Percentiles rank a stretch among this genome's conserved stretches.
These are phyloP conservation scores for Aspergillus clavatus DNA, from an alignment of 2,329 filamentous ascomycete genomes.

Conservation along the genomic window DNA sequence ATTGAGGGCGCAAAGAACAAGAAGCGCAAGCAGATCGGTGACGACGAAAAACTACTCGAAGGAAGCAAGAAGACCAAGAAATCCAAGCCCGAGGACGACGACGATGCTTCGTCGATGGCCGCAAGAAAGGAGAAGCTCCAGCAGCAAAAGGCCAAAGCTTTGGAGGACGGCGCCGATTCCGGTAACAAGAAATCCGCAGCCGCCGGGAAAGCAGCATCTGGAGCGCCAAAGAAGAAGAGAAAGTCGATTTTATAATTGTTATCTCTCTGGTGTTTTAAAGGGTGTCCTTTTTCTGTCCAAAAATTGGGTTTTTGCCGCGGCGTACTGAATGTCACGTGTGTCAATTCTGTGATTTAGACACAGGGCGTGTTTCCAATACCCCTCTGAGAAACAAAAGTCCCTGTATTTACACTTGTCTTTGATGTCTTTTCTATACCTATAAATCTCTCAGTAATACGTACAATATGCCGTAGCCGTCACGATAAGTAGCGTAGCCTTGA, in stretches of 20 bases:
- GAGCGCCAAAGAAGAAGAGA: slow-evolving; percentile 35
- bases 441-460: no score
- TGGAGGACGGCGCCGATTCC: slow-evolving; percentile 40
- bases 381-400: slow-evolving; percentile 19
- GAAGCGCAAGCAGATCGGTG: slow-evolving; percentile 44
- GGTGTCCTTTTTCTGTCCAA: slow-evolving; percentile 15
- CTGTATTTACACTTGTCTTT: not conserved
- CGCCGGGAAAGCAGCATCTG: slow-evolving; percentile 13
- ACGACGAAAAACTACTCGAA: slow-evolving; percentile 29
- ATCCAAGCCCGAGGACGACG: slow-evolving; percentile 35
- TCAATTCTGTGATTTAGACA: slow-evolving; percentile 22
- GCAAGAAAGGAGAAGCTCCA: slow-evolving; percentile 47
- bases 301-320: slow-evolving; percentile 27
- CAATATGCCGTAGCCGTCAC: no score
- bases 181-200: slow-evolving; percentile 18
- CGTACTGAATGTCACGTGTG: slow-evolving; percentile 31
- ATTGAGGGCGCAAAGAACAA: slow-evolving; percentile 48
- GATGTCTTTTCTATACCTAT: not conserved
- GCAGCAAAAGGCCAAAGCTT: slow-evolving; percentile 46
- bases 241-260: slow-evolving; percentile 35
- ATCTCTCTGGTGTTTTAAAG: slow-evolving; percentile 25
- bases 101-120: slow-evolving; percentile 30
- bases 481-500: no score
- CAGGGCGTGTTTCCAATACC: slow-evolving; percentile 23
- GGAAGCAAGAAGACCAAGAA: slow-evolving; percentile 39